Conservation (phyloP, 176 grass and related monocot species). For the Triticum timopheevii region DNA sequence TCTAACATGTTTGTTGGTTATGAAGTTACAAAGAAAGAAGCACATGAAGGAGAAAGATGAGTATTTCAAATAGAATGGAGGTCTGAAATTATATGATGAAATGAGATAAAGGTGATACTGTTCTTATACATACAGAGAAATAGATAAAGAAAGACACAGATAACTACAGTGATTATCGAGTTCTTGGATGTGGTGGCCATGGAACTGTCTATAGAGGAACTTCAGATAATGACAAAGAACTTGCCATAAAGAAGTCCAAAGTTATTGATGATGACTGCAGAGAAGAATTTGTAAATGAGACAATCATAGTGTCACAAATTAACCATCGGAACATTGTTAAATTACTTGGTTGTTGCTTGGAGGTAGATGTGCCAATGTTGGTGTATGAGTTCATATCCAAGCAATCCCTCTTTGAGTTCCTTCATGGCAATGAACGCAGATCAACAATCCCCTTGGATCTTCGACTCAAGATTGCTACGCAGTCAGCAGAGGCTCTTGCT, state of each 20-base stretch:
- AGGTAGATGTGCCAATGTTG: constrained; percentile 42
- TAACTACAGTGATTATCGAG: constrained; percentile 19
- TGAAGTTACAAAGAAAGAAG: constrained; percentile 36
- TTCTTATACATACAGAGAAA: constrained; percentile 23
- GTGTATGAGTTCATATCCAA: constrained; percentile 53
- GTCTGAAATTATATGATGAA: constrained; percentile 14
- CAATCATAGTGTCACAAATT: constrained; percentile 50
- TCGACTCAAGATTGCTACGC: no score
- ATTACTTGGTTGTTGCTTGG: constrained; percentile 52
- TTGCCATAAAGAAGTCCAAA: constrained; percentile 51
- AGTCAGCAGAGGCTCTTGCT: no score
- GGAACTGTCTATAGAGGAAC: constrained; percentile 45
- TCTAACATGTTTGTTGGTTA: constrained; percentile 11
- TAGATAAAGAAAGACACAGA: constrained; percentile 48
- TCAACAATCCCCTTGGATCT: no score
- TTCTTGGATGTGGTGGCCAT: no score
- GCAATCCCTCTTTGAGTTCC: constrained; percentile 36
- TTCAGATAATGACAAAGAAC: constrained; percentile 19
- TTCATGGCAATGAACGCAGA: constrained; percentile 7
- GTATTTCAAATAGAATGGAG: constrained; percentile 32
- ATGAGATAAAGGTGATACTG: constrained; percentile 34
- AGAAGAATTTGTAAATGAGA: constrained; percentile 55
- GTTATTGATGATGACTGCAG: constrained; percentile 19
- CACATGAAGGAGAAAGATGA: constrained; percentile 37
- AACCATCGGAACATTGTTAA: constrained; percentile 48